Conservation (phyloP, 495 filamentous ascomycete species). For the Aspergillus incahuasiensis region DNA sequence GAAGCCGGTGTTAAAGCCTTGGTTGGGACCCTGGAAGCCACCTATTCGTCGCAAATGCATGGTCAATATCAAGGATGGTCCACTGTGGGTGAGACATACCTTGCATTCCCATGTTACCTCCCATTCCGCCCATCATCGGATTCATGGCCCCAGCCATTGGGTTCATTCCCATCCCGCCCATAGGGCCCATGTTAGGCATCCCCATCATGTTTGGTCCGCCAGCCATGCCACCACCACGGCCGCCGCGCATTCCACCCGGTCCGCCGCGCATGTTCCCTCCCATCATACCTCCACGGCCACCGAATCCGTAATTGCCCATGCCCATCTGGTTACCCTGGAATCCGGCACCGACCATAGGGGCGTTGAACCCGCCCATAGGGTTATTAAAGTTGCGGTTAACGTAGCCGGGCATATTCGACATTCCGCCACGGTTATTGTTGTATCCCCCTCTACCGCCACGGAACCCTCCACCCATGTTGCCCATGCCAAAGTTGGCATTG, state of each 20-base stretch:
- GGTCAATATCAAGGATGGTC: slow-evolving; percentile 2
- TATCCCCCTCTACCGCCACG: slow-evolving; percentile 45
- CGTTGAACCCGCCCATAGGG: slow-evolving; percentile 52
- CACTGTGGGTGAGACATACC: slow-evolving; percentile 48
- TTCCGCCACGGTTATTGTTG: slow-evolving; percentile 39
- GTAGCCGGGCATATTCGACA: slow-evolving; percentile 34
- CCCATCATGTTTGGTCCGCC: slow-evolving; percentile 52
- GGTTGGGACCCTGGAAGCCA: slow-evolving; percentile 64
- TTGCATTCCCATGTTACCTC: slow-evolving; percentile 56
- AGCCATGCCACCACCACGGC: slow-evolving; percentile 57
- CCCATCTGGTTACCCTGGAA: slow-evolving; percentile 52
- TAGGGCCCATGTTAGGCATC: slow-evolving; percentile 42
- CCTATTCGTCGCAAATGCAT: slow-evolving; percentile 30
- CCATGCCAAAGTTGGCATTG: slow-evolving; percentile 34
- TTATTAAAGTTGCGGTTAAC: slow-evolving; percentile 51
- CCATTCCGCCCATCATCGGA: slow-evolving; percentile 56
- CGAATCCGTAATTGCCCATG: slow-evolving; percentile 58
- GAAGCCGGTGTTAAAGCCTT: slow-evolving; percentile 78
- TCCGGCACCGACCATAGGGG: slow-evolving; percentile 59
- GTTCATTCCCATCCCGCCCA: slow-evolving; percentile 65
- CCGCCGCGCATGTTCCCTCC: slow-evolving; percentile 64
- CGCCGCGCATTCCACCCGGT: slow-evolving; percentile 64
- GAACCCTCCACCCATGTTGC: slow-evolving; percentile 38
- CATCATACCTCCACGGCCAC: slow-evolving; percentile 62
- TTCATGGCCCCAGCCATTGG: slow-evolving; percentile 51